These are phyloP conservation scores for Asparagopsis taxiformis DNA, from an alignment of 31 red algal species.

Conservation along the genomic window DNA sequence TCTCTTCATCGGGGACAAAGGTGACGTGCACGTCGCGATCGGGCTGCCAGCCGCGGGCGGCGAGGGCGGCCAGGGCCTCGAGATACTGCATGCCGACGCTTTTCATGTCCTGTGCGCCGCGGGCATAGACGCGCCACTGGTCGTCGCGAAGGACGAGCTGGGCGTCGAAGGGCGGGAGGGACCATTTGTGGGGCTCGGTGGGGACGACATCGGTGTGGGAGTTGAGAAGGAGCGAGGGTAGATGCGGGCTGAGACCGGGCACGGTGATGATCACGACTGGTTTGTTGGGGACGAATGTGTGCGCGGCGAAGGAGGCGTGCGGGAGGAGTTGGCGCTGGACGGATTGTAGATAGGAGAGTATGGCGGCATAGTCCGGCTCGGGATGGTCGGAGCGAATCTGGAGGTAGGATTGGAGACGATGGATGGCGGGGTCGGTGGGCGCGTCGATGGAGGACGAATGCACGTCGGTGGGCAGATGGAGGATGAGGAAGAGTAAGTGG, in stretches of 20 bases:
- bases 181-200: slow-evolving; percentile 63
- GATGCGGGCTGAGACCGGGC: slow-evolving; percentile 20
- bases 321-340: slow-evolving; percentile 35
- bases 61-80: slow-evolving; percentile 62
- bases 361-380: slow-evolving; percentile 40
- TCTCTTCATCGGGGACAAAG: slow-evolving; percentile 95
- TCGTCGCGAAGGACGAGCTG: slow-evolving; percentile 14
- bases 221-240: slow-evolving; percentile 77
- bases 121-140: slow-evolving; percentile 57
- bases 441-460: slow-evolving; percentile 3
- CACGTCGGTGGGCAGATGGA: no score
- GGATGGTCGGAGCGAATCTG: slow-evolving; percentile 76
- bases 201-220: slow-evolving; percentile 95
- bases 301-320: slow-evolving; percentile 12
- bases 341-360: slow-evolving; percentile 26
- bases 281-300: slow-evolving; percentile 51
- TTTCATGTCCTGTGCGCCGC: slow-evolving; percentile 96
- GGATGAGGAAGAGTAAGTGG: no score
- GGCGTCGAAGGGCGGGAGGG: slow-evolving; percentile 53
- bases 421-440: slow-evolving; percentile 1
- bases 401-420: slow-evolving; percentile 44
- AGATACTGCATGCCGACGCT: slow-evolving; percentile 88
- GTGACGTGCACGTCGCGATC: slow-evolving; percentile 50
- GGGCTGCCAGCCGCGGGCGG: slow-evolving; percentile 36
- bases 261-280: slow-evolving; percentile 60